These are phyloP conservation scores for Zymoseptoria ardabiliae DNA, from an alignment of 2,329 filamentous ascomycete species.

Conservation along the genomic window DNA sequence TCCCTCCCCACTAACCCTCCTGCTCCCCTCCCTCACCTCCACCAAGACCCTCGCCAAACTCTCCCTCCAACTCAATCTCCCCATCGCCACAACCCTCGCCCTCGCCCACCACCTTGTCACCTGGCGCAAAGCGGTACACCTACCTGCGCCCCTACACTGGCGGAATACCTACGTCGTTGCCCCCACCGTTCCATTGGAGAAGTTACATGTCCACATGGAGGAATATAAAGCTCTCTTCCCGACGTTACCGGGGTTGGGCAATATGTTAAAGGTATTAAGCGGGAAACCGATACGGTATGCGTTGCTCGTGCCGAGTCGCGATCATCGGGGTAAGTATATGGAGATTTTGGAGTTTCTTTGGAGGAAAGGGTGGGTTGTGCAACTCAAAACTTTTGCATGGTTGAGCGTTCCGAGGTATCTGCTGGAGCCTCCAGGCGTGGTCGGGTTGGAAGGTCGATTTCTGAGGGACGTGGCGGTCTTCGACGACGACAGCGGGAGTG, in stretches of 20 bases:
- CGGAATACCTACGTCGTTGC: conserved; percentile 87
- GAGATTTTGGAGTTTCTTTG: conserved; percentile 90
- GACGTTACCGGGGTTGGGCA: conserved; percentile 71
- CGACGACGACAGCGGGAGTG: conserved; percentile 23
- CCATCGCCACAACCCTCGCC: conserved; percentile 72
- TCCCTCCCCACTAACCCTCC: conserved; percentile 69
- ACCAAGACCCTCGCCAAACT: conserved; percentile 65
- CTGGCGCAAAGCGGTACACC: conserved; percentile 76
- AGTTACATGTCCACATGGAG: conserved; percentile 60
- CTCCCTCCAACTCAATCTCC: conserved; percentile 62
- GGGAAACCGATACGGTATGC: conserved; percentile 76
- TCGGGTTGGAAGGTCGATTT: background rate
- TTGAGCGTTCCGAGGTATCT: conserved; percentile 59
- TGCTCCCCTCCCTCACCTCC: conserved; percentile 52
- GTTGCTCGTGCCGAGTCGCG: conserved; percentile 74
- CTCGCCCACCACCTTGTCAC: conserved; percentile 91
- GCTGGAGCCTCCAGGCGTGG: conserved; percentile 32
- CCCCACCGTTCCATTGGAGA: conserved; percentile 73
- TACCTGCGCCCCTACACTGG: conserved; percentile 68
- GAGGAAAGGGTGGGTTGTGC: conserved; percentile 86
- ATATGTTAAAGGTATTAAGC: conserved; percentile 79
- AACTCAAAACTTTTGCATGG: conserved; percentile 85
- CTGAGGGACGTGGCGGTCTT: conserved; percentile 3
- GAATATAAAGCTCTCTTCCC: conserved; percentile 75
- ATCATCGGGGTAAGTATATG: conserved; percentile 80